Conservation (phyloP, 78 protist genomes). For the Fonticula alba region DNA sequence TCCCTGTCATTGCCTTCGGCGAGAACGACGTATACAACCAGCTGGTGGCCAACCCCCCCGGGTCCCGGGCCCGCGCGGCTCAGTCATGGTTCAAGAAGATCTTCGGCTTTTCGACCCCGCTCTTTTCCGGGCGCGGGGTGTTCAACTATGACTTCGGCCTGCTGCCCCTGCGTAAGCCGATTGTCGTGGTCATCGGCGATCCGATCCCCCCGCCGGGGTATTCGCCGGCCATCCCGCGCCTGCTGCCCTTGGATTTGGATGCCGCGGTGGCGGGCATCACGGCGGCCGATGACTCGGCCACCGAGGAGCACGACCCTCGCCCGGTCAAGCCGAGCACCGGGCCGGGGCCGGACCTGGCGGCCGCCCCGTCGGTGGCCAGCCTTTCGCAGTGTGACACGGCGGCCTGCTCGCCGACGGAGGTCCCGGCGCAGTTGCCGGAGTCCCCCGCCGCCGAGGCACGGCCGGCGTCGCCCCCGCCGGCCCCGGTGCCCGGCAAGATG, state of each 20-base stretch:
- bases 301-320: constrained; percentile 10
- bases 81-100: background rate
- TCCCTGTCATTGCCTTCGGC: constrained; percentile 28
- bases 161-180: constrained; percentile 10
- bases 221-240: background rate
- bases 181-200: background rate
- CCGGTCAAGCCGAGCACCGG: too few species aligned
- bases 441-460: too few species aligned
- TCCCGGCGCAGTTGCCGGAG: too few species aligned
- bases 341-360: too few species aligned
- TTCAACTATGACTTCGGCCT: constrained; percentile 10
- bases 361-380: too few species aligned
- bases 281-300: background rate
- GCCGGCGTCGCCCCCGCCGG: too few species aligned
- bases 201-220: too few species aligned
- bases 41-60: background rate
- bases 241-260: background rate
- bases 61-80: constrained; percentile 9
- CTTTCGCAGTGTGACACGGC: too few species aligned
- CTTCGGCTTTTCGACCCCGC: constrained; percentile 10
- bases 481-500: too few species aligned
- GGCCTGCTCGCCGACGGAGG: too few species aligned
- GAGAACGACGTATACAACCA: constrained; percentile 32
- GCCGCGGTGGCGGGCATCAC: constrained; percentile 1
- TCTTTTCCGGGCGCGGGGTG: constrained; percentile 12